Conservation (phyloP, 495 filamentous ascomycete species). For the Xylaria bambusicola region DNA sequence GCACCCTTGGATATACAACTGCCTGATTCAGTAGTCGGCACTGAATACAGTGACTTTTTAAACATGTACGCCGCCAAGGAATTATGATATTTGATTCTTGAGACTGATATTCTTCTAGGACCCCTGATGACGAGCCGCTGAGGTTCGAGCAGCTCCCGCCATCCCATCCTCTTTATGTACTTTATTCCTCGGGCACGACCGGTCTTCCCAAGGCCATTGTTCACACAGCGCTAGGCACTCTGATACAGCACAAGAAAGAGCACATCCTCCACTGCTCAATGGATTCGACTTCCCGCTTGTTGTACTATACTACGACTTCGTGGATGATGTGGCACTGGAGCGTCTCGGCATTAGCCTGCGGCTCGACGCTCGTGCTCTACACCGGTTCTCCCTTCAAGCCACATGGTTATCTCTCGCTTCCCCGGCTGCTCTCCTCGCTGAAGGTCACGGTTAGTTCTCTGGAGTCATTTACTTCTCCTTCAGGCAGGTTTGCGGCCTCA, state of each 20-base stretch:
- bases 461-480: no score
- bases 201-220: slow-evolving; percentile 92
- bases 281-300: slow-evolving; percentile 46
- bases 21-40: slow-evolving; percentile 53
- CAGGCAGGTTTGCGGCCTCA: no score
- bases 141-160: slow-evolving; percentile 74
- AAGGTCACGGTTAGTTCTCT: no score
- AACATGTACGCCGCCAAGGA: slow-evolving; percentile 28
- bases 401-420: slow-evolving; percentile 44
- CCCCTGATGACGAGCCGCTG: slow-evolving; percentile 44
- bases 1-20: slow-evolving; percentile 49
- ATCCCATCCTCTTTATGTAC: slow-evolving; percentile 84
- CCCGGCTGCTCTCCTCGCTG: slow-evolving; percentile 43
- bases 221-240: slow-evolving; percentile 81
- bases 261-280: slow-evolving; percentile 83
- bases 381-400: slow-evolving; percentile 83
- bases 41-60: slow-evolving; percentile 42
- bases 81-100: background rate
- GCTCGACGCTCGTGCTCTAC: slow-evolving; percentile 81
- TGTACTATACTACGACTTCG: slow-evolving; percentile 90
- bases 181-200: slow-evolving; percentile 87
- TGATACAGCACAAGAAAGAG: slow-evolving; percentile 95
- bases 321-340: slow-evolving; percentile 99
- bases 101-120: slow-evolving; percentile 27
- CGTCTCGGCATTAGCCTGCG: slow-evolving; percentile 76